A percentile compares a stretch with the other conserved stretches of the same genome.
phyloP scores from a whole-genome alignment of 768 basidiomycete species.

The Lactarius hatsudake region DNA sequence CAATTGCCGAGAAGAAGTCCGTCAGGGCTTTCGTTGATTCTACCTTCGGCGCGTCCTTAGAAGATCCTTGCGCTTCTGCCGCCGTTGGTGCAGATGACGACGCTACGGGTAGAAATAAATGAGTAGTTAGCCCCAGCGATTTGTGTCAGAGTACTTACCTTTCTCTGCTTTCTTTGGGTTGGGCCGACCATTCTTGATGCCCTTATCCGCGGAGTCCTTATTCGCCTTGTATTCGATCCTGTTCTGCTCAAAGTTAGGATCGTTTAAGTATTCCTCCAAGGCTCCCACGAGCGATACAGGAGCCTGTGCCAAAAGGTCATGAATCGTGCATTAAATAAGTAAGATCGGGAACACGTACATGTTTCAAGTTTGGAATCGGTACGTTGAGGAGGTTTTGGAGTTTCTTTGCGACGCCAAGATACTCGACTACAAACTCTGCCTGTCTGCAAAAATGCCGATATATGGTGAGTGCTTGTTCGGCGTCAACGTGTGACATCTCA shows the following conservation, averaged over 20 bases:
- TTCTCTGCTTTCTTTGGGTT: constrained; percentile 30
- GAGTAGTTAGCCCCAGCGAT: background rate
- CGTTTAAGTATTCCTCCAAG: constrained; percentile 92
- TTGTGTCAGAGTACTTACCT: constrained; percentile 32
- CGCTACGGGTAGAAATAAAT: constrained; percentile 18
- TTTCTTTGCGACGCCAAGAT: constrained; percentile 87
- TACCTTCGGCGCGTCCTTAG: constrained; percentile 33
- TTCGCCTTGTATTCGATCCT: constrained; percentile 86
- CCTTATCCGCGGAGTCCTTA: constrained; percentile 60
- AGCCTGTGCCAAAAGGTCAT: constrained; percentile 49
- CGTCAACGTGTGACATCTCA: constrained; percentile 96
- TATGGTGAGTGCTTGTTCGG: constrained; percentile 74
- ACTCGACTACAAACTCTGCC: constrained; percentile 91
- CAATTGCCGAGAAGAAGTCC: constrained; percentile 91
- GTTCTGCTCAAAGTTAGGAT: constrained; percentile 96
- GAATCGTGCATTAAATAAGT: background rate
- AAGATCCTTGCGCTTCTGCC: constrained; percentile 32
- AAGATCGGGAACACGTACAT: constrained; percentile 46
- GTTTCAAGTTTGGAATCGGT: constrained; percentile 90
- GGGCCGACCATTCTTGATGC: constrained; percentile 29
- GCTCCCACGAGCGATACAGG: constrained; percentile 92
- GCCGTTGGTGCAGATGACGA: constrained; percentile 31
- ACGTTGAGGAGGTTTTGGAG: constrained; percentile 92
- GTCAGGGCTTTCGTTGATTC: constrained; percentile 50
- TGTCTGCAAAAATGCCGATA: constrained; percentile 95